A percentile compares a stretch with the other conserved stretches of the same genome.
These are phyloP conservation scores for Musa schizocarpa DNA, from an alignment of 176 grass and related monocot species.

Conservation along the genomic window DNA sequence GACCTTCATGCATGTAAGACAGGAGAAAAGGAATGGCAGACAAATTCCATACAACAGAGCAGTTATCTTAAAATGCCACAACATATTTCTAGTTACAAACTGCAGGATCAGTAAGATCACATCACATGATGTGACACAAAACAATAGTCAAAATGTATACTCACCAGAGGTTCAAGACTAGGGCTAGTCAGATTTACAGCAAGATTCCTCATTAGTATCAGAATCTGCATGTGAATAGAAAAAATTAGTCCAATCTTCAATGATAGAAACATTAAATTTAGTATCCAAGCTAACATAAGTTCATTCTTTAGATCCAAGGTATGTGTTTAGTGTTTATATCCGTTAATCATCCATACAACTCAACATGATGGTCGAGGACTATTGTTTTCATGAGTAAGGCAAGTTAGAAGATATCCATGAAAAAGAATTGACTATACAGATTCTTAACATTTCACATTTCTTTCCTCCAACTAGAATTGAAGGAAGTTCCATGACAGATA, in stretches of 20 bases:
- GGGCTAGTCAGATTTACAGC: constrained; percentile 43
- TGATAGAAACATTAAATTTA: neutral
- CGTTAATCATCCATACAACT: no score
- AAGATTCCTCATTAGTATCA: constrained; percentile 61
- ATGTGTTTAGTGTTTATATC: no score
- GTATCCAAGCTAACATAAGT: no score
- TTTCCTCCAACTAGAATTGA: neutral
- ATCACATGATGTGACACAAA: no score
- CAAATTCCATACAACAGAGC: no score
- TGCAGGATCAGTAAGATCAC: neutral
- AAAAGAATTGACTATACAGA: neutral
- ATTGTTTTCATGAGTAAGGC: neutral
- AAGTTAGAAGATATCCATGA: neutral
- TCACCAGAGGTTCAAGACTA: constrained; percentile 56
- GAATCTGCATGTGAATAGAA: constrained; percentile 32
- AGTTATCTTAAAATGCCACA: no score
- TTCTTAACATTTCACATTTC: neutral
- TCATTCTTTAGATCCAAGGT: neutral
- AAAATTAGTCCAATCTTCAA: neutral
- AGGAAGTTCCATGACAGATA: neutral
- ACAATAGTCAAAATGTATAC: neutral
- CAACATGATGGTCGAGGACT: neutral
- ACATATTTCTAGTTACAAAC: neutral
- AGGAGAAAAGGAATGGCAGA: no score
- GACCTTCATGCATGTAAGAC: no score